A percentile compares a stretch with the other conserved stretches of the same genome.
Conservation (phyloP, 148 eudicot genomes). For the Rhododendron griersonianum region DNA sequence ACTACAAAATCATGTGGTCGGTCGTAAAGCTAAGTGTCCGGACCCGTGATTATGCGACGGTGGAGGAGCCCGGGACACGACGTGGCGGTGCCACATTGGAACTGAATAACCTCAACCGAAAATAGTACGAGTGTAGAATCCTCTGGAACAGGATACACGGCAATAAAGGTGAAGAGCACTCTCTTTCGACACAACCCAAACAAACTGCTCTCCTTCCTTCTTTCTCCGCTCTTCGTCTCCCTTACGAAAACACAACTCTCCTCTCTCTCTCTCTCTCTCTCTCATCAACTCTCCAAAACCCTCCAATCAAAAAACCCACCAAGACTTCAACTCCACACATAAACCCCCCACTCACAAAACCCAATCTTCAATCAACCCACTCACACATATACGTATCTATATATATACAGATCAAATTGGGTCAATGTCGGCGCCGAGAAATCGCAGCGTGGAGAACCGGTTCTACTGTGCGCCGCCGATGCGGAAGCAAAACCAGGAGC, state of each 20-base stretch:
- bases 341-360: not conserved
- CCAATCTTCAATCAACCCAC: not conserved
- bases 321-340: not conserved
- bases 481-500: conserved; percentile 48
- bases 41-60: too few species aligned
- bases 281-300: not conserved
- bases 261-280: not conserved
- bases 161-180: not conserved
- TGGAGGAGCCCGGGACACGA: too few species aligned
- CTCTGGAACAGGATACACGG: conserved; percentile 7
- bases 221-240: conserved; percentile 8
- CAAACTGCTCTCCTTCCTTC: not conserved
- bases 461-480: conserved; percentile 73
- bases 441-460: conserved; percentile 40
- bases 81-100: too few species aligned
- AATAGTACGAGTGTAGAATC: not conserved
- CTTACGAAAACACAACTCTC: not conserved
- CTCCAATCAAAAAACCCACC: not conserved
- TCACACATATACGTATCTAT: not conserved
- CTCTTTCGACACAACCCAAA: conserved; percentile 3
- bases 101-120: too few species aligned
- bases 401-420: not conserved
- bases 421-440: conserved; percentile 35
- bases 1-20: too few species aligned
- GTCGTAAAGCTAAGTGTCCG: too few species aligned